phyloP scores from a whole-genome alignment of 139 green algal genomes.

The Gonium pectorale region DNA sequence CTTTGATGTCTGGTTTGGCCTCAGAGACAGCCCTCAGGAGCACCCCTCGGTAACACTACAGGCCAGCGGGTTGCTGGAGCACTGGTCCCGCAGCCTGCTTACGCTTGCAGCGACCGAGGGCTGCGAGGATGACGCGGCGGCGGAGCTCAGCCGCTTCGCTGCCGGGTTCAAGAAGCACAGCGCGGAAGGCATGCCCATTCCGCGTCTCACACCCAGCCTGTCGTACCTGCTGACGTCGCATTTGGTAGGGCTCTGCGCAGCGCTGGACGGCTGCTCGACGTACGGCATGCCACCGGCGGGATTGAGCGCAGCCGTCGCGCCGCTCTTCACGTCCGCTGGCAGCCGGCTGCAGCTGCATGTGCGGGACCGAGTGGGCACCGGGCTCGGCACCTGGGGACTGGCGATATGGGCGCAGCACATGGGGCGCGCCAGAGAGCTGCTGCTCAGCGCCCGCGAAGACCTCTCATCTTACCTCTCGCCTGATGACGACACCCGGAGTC shows the following conservation, averaged over 20 bases:
- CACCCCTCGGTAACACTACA: not conserved
- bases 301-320: not conserved
- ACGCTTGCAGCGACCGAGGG: not conserved
- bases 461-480: too few relatives aligned
- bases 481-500: not conserved
- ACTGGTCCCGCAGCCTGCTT: not conserved
- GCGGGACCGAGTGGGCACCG: not conserved
- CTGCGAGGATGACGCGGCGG: not conserved
- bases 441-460: not conserved
- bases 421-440: not conserved
- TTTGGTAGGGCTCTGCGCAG: not conserved
- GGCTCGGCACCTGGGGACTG: not conserved
- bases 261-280: not conserved
- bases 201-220: not conserved
- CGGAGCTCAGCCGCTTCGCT: not conserved
- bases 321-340: not conserved
- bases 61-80: not conserved
- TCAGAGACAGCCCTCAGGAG: not conserved
- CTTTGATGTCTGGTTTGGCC: not conserved
- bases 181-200: not conserved
- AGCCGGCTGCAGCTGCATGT: not conserved
- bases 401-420: not conserved
- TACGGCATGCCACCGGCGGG: constrained; percentile 7
- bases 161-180: not conserved
- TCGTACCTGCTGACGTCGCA: constrained; percentile 6